Percentiles rank a stretch among this genome's conserved stretches.
Evolutionary conservation across 2,329 filamentous ascomycete genomes (phyloP).

Genomic region (Onygenales sp.): DNA sequence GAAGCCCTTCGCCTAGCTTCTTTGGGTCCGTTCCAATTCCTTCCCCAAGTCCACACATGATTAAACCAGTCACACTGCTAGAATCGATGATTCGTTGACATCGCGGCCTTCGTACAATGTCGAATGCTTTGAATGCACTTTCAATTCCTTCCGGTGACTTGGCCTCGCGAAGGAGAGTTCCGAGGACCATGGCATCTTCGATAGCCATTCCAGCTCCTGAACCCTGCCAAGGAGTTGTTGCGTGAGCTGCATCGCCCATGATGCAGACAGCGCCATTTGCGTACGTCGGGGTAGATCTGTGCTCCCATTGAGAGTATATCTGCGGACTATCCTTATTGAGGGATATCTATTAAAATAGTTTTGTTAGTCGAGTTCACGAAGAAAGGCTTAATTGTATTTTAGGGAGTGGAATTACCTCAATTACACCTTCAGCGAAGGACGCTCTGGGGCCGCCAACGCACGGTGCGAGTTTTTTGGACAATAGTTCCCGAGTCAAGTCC

Average conservation of each 20-base stretch:
- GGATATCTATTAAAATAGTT: too few species aligned
- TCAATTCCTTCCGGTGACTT: not conserved
- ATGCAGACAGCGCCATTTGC: slow-evolving; percentile 19
- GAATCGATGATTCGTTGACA: slow-evolving; percentile 39
- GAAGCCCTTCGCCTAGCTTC: not conserved
- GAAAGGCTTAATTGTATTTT: too few species aligned
- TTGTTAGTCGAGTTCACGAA: too few species aligned
- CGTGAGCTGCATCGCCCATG: slow-evolving; percentile 32
- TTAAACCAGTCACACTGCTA: slow-evolving; percentile 18
- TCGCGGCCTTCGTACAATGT: slow-evolving; percentile 35
- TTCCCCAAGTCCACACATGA: not conserved
- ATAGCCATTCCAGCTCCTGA: slow-evolving; percentile 29
- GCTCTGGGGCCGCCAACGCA: too few species aligned
- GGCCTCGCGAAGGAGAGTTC: slow-evolving; percentile 1
- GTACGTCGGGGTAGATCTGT: slow-evolving; percentile 21
- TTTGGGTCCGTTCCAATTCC: not conserved
- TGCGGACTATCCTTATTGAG: not conserved
- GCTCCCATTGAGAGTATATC: not conserved
- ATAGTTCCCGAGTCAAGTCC: too few species aligned
- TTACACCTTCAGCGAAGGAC: too few species aligned
- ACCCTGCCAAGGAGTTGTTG: slow-evolving; percentile 27
- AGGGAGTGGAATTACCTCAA: not conserved
- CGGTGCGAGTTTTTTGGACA: too few species aligned
- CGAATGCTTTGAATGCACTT: slow-evolving; percentile 24
- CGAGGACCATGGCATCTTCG: slow-evolving; percentile 28